Evolutionary conservation across 768 basidiomycete species (phyloP), one percentile per base, ranked within the genome.

Genomic region (Cubamyces lactineus): DNA sequence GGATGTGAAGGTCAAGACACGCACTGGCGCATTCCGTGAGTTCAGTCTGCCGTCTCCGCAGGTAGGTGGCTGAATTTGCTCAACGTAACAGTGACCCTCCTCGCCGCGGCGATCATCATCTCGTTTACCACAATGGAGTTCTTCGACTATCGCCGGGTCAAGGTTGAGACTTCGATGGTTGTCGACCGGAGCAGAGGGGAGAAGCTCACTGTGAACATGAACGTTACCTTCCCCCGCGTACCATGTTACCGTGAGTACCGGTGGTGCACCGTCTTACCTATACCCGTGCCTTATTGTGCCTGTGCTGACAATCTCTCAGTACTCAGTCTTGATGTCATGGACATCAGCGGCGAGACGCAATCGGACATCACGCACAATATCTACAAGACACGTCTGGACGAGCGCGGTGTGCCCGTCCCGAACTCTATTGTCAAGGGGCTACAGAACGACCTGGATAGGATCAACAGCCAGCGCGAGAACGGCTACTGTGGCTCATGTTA

Each of bases 1-100:
- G 73, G 97, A 99, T 81, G 97, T 99, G 65, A 98, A 98, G 79
- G 93, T 99, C 78, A 95, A 95, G 83, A 98, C 97, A 38, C 86
- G 95, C 60, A 94, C 92, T 48, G 96, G 92, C 67, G 96, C 92
- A 67, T 80, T 95, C 69, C 80, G 95, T 96, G 68, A 75, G 92
- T 61, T 51, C 48, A 40, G 57, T 50, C 34, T 45, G 24, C 21
- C 19, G 41, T 15, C 19, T 28, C 6, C 3, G 28, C 40, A 19
- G 5, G 50, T 23, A 49, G 9, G 16, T 17, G 41, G 56, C 54
- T 57, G 54, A 51, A 24, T 2, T 62, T 62, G 66, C 42, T 38
- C 55, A 42, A n/a, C 34, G 42, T 34, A 12, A 34, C 67, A 98
- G 96, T 99, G 76, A 98, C 97, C 26, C 79, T 98, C 69, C 74